These are phyloP conservation scores for Metschnikowia anglica DNA, from an alignment of 805 yeast genomes.

Conservation along the genomic window DNA sequence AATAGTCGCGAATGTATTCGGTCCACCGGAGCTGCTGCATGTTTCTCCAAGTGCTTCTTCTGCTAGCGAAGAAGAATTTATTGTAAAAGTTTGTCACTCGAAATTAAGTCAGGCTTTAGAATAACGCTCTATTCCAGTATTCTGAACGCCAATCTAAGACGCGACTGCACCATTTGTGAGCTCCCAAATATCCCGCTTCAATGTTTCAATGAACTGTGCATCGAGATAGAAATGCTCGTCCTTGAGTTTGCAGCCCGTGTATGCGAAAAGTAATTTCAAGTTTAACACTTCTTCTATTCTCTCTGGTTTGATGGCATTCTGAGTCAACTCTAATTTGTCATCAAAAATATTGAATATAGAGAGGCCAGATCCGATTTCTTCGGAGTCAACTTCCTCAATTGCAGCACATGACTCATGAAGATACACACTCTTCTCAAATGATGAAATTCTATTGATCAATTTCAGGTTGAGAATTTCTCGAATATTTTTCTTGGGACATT, in stretches of 20 bases:
- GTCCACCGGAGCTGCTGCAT: no score
- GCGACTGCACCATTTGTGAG: constrained; percentile 3
- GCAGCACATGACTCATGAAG: constrained; percentile 26
- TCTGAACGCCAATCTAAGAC: no score
- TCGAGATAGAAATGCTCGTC: constrained; percentile 46
- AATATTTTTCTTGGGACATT: constrained; percentile 28
- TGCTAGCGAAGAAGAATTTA: no score
- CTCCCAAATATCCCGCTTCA: constrained; percentile 47
- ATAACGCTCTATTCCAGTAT: no score
- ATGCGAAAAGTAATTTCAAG: constrained; percentile 59
- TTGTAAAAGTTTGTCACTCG: no score
- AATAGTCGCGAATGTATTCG: no score
- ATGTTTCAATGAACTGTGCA: constrained; percentile 50
- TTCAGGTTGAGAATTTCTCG: constrained; percentile 24
- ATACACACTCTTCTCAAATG: constrained; percentile 33
- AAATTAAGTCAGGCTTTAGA: no score
- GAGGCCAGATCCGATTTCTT: constrained; percentile 31
- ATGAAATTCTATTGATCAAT: constrained; percentile 24
- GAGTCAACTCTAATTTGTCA: constrained; percentile 50
- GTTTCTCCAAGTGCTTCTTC: no score
- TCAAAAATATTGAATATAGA: constrained; percentile 50
- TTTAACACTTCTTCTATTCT: constrained; percentile 61
- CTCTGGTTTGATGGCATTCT: constrained; percentile 42
- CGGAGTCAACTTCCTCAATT: constrained; percentile 18
- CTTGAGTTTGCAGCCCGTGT: constrained; percentile 45